phyloP scores from a whole-genome alignment of 163 green algal species.

The Prototheca cutis region DNA sequence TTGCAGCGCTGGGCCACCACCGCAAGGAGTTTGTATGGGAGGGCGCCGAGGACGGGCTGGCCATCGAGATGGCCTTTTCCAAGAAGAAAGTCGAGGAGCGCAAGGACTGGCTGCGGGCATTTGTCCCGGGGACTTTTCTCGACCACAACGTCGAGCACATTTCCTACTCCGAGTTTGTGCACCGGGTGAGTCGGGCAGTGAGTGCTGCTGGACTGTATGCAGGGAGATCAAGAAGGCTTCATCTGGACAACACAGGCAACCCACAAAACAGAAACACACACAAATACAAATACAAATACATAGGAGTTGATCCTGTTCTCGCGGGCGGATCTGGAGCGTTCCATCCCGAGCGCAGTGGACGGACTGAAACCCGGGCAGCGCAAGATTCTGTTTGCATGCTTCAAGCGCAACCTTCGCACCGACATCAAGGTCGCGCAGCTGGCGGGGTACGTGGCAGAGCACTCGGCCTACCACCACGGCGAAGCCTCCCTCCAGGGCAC shows the following conservation, averaged over 20 bases:
- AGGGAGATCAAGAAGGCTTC: too few species aligned
- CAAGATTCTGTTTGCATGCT: constrained; percentile 97
- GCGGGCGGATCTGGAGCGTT: constrained; percentile 88
- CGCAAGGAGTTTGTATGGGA: constrained; percentile 87
- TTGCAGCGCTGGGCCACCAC: constrained; percentile 78
- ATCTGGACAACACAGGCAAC: too few species aligned
- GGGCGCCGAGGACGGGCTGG: constrained; percentile 62
- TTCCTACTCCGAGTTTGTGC: constrained; percentile 93
- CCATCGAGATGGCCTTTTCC: constrained; percentile 95
- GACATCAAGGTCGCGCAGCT: constrained; percentile 98
- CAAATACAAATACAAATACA: too few species aligned
- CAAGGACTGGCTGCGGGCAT: constrained; percentile 88
- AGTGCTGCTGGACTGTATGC: too few species aligned
- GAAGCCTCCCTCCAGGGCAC: constrained; percentile 77
- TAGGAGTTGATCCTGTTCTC: constrained; percentile 94
- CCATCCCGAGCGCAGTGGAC: constrained; percentile 92
- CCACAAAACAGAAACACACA: too few species aligned
- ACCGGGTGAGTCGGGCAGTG: constrained; percentile 75
- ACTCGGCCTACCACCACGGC: constrained; percentile 98
- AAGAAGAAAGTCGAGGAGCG: constrained; percentile 98
- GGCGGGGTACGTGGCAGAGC: constrained; percentile 91
- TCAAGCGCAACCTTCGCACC: constrained; percentile 93
- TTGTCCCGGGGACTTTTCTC: constrained; percentile 80
- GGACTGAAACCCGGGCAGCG: constrained; percentile 97
- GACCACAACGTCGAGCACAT: constrained; percentile 72